Evolutionary conservation across 116 monocot genomes (phyloP).

Genomic region (Cymodocea nodosa): DNA sequence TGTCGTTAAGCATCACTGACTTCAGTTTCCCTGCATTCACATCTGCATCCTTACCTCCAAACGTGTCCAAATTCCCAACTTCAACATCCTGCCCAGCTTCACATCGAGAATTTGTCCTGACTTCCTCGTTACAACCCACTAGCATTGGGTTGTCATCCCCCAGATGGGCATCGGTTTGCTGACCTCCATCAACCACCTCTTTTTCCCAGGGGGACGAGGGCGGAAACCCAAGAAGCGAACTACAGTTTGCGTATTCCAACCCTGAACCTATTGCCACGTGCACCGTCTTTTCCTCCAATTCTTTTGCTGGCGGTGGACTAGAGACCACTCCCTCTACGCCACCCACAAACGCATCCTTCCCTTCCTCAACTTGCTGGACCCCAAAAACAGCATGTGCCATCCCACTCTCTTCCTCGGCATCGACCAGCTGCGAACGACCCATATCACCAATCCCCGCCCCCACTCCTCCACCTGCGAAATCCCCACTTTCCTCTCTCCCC

Average conservation of each 20-base stretch:
- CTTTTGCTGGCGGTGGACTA: not conserved
- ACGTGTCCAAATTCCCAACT: not conserved
- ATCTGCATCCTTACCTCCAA: not conserved
- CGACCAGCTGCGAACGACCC: no score
- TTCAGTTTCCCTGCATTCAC: not conserved
- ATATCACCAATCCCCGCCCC: not conserved
- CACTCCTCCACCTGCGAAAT: not conserved
- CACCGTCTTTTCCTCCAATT: not conserved
- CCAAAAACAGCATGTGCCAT: not conserved
- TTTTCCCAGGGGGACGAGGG: no score
- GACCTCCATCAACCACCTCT: no score
- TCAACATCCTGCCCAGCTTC: not conserved
- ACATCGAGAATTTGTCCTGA: no score
- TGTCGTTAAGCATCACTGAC: not conserved
- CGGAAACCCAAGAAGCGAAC: no score
- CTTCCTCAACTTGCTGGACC: not conserved
- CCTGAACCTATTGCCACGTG: not conserved
- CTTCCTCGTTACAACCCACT: no score
- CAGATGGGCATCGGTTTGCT: no score
- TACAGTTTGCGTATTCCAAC: no score
- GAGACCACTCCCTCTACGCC: not conserved
- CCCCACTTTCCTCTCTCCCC: not conserved
- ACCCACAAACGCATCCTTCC: not conserved
- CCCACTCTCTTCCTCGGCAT: not conserved
- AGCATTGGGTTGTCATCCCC: no score